Evolutionary conservation across 2,329 filamentous ascomycete genomes (phyloP), one percentile per base, ranked within the genome.

Genomic region (Elsinoe australis): DNA sequence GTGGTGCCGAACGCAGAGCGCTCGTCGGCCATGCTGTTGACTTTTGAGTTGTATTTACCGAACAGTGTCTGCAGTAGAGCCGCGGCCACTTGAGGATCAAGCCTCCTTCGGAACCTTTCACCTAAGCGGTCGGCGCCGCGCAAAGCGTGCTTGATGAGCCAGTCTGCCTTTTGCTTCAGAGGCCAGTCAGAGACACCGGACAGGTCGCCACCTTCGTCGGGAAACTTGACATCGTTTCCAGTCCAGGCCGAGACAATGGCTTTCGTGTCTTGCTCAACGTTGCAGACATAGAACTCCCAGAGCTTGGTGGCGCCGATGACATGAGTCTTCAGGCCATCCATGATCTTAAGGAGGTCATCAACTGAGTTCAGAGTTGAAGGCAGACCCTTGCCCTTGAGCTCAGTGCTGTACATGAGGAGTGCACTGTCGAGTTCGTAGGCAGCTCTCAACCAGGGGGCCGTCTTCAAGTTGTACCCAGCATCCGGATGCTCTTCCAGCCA

Each of bases 401-500:
- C 71, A 19, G 73, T 68, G 52, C 82, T 73, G 59, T 79, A 85
- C 46, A 78, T 67, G 46, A 84, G 63, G n/a, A 96, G 69, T 26
- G 80, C 82, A 32, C 73, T 79, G 59, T 94, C 82, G n/a, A 96
- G 72, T 51, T 87, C 85, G 12, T 95, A 71, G 3, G 79, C 78
- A 34, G 78, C 67, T 56, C 75, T 70, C 31, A 83, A 64, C 72
- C 78, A 80, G 7, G 92, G 92, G 0, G 92, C 89, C 0, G 90
- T 96, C 32, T 82, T 81, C 54, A 95, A 72, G 63, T 94, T 98
- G 74, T 98, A 98, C 12, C 92, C 92, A 35, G 88, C 85, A 58
- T 98, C 92, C 0, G 94, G 92, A 61, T 98, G 90, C 52, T 94
- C 84, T 61, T 94, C 76, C 8, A 98, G 76, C 92, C 92, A 98